phyloP scores from a whole-genome alignment of 257 asterid species.

The Solanum chilense region DNA sequence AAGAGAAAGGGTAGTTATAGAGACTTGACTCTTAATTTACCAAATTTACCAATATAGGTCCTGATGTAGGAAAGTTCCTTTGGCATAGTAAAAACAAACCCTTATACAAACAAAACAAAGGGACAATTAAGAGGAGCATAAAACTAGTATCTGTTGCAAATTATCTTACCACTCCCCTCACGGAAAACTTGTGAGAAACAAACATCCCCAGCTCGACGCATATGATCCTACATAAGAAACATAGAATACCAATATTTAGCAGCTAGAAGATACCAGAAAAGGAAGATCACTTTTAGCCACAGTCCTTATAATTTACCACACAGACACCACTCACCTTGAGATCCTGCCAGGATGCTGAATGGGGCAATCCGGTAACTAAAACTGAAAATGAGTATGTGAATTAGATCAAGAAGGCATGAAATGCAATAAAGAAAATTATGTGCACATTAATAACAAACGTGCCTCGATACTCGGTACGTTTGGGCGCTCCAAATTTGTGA shows the following conservation, averaged over 20 bases:
- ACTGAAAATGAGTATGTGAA: constrained; percentile 30
- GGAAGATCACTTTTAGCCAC: neutral
- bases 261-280: neutral
- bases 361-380: constrained; percentile 74
- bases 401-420: neutral
- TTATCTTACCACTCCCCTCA: constrained; percentile 82
- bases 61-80: neutral
- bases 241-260: neutral
- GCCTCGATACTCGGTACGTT: constrained; percentile 89
- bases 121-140: neutral
- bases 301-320: neutral
- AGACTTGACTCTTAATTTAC: neutral
- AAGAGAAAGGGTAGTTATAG: neutral
- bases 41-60: neutral
- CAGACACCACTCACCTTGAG: constrained; percentile 47
- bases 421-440: neutral
- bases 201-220: constrained; percentile 99
- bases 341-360: constrained; percentile 99
- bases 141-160: neutral
- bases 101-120: neutral
- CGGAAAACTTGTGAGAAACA: constrained; percentile 96
- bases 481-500: constrained; percentile 85
- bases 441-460: neutral
- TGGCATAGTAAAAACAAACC: neutral
- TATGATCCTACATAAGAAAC: constrained; percentile 65